Base-by-base conservation (phyloP, 305 asterid species). In the Fraxinus ornus region DNA sequence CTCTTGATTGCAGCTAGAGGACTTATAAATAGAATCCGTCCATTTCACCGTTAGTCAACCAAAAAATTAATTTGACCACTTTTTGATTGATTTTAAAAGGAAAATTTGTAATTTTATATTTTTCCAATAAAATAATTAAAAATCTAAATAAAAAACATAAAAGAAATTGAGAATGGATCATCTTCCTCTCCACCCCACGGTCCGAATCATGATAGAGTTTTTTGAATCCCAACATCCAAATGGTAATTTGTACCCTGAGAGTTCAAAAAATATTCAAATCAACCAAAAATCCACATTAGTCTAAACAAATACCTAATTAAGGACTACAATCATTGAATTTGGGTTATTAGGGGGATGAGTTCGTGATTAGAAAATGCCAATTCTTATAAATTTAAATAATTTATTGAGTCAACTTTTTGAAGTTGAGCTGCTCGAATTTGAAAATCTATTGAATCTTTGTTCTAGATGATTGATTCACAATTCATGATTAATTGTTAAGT, bases 191-290 rank as follows among this genome's bases (percentile, higher is more conserved):
- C 47, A 39, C 47, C 47, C 12, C 47, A 39, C 47, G 91, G 91
- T 91, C 97, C 84, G 90, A 96, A 88, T 93, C 95, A 86, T 92
- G 88, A 83, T 91, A 90, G 92, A 88, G 92, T 52, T 97, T 83
- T 88, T 91, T 95, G 32, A 97, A 91, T 91, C 97, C 92, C 82
- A 95, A 92, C 88, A 94, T 90, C 71, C 94, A 97, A 98, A 93
- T 93, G 71, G 30, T 21, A 19, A 21, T 21, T 19, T 60, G 4
- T 60, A 4, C 4, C 28, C 8, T 22, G 13, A 60, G 4, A 60
- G 3, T 22, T 60, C 0, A 4, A 60, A 49, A 47, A 49, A 49
- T 49, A 0, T 49, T 60, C 28, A 60, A 21, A 60, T 19, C 32
- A 60, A 60, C 32, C 13, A 1, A 57, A 44, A 44, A 7, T 22